phyloP scores from a whole-genome alignment of 2,329 filamentous ascomycete genomes.

The Incumbomyces lentus region DNA sequence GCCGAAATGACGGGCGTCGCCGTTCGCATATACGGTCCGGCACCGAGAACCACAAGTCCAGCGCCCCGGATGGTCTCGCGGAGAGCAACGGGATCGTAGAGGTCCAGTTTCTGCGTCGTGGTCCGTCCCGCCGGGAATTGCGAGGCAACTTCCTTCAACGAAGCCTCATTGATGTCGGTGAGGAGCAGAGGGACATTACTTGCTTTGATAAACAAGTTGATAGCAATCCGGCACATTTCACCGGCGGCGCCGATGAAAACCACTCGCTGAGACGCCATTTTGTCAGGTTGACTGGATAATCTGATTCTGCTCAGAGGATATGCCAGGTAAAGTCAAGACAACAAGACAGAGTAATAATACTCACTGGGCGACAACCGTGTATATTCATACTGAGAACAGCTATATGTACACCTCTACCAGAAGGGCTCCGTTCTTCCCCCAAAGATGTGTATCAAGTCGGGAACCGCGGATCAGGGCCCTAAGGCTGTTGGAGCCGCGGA shows the following conservation, averaged over 20 bases:
- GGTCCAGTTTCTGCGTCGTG: constrained; percentile 2
- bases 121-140: neutral
- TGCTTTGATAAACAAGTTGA: constrained; percentile 5
- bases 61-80: constrained; percentile 2
- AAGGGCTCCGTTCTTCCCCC: no score
- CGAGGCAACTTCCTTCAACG: neutral
- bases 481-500: no score
- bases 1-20: constrained; percentile 2
- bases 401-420: no score
- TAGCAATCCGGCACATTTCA: constrained; percentile 7
- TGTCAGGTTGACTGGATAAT: no score
- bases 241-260: constrained; percentile 8
- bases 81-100: constrained; percentile 5
- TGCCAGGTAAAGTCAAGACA: no score
- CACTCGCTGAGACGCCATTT: no score
- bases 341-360: no score
- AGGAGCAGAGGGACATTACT: constrained; percentile 4
- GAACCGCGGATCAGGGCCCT: no score
- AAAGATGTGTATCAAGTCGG: no score
- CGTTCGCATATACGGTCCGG: constrained; percentile 5
- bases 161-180: constrained; percentile 6
- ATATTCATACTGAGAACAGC: no score
- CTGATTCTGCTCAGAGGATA: no score
- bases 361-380: no score
- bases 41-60: constrained; percentile 4